Evolutionary conservation across 441 rosid species (phyloP).

Genomic region (Pelargonium fulgidum): DNA sequence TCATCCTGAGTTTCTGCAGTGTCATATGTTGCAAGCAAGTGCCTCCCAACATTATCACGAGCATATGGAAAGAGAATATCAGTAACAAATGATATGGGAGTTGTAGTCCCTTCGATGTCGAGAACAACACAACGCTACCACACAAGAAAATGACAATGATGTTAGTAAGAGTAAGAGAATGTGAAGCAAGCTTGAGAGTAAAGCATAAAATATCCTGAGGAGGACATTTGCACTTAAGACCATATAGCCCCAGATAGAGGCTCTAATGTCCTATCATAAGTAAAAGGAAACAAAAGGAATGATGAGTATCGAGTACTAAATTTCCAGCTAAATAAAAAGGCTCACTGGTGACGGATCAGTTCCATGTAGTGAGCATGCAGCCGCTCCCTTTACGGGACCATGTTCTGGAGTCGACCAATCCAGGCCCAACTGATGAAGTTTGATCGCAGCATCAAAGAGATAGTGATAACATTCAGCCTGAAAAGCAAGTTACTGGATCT

Average conservation of each 20-base stretch:
- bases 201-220: not conserved
- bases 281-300: not conserved
- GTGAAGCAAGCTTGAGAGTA: not conserved
- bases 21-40: conserved; percentile 58
- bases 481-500: conserved; percentile 13
- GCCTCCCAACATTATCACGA: conserved; percentile 75
- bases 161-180: not conserved
- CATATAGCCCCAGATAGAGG: not conserved
- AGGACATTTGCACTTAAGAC: conserved; percentile 1
- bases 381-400: conserved; percentile 54
- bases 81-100: conserved; percentile 85
- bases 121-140: conserved; percentile 77
- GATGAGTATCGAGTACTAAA: conserved; percentile 4
- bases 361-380: conserved; percentile 36
- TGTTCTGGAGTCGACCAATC: conserved; percentile 75
- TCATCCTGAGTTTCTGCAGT: conserved; percentile 75
- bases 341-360: conserved; percentile 43
- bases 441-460: conserved; percentile 91
- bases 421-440: conserved; percentile 78
- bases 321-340: conserved; percentile 13
- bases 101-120: conserved; percentile 95
- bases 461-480: conserved; percentile 97
- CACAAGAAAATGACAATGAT: conserved; percentile 20
- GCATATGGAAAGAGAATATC: conserved; percentile 94
- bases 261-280: not conserved